A percentile compares a stretch with the other conserved stretches of the same genome.
These are phyloP conservation scores for Talaromyces sp. DNA, from an alignment of 2,329 filamentous ascomycete genomes.

Conservation along the genomic window DNA sequence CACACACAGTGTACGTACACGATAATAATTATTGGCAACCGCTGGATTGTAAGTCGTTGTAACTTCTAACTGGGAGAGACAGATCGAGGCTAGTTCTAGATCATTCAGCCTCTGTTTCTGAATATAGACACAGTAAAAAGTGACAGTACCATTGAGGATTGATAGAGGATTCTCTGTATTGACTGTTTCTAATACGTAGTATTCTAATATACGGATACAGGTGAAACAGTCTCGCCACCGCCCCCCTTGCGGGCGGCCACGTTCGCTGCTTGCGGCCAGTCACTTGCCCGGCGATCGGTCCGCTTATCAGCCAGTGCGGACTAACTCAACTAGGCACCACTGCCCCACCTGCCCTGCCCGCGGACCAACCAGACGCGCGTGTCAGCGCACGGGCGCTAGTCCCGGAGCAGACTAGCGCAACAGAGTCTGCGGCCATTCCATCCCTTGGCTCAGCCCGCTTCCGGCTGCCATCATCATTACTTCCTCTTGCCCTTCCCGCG, in stretches of 20 bases:
- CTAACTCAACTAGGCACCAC: no score
- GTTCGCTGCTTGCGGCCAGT: slow-evolving; percentile 6
- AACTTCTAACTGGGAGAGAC: no score
- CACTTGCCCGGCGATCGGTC: background rate
- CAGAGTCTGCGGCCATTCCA: slow-evolving; percentile 6
- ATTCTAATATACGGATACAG: no score
- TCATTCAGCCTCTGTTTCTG: background rate
- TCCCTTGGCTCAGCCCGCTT: slow-evolving; percentile 11
- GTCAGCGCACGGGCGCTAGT: background rate
- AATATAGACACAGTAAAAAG: no score
- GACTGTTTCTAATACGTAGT: no score
- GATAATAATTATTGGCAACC: no score
- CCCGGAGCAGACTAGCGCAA: background rate
- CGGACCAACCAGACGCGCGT: background rate
- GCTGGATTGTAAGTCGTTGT: no score
- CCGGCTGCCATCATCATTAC: slow-evolving; percentile 13
- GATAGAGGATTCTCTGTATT: no score
- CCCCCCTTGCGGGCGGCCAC: slow-evolving; percentile 3
- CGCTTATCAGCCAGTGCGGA: background rate
- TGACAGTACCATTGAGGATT: no score
- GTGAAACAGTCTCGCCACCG: background rate
- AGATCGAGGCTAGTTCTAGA: background rate
- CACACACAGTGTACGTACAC: no score
- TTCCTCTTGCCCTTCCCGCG: slow-evolving; percentile 4
- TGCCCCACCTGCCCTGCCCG: background rate